These are phyloP conservation scores for Nakazawaea ishiwadae DNA, from an alignment of 805 yeast species.

Conservation along the genomic window DNA sequence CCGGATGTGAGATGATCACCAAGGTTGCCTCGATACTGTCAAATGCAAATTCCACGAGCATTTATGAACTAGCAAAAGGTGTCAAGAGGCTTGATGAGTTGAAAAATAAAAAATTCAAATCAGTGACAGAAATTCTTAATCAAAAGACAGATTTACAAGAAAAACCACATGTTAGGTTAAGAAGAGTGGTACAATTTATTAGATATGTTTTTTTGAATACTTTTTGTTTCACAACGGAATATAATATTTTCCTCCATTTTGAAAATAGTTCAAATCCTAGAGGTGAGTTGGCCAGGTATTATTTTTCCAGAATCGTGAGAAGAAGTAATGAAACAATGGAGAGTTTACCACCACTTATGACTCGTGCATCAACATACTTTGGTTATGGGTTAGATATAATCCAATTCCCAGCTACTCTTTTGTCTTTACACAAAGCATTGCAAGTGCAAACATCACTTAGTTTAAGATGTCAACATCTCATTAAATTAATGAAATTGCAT, in stretches of 20 bases:
- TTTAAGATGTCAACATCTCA: constrained; percentile 10
- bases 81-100: constrained; percentile 3
- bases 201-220: constrained; percentile 8
- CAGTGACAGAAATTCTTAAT: constrained; percentile 2
- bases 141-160: background rate
- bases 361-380: background rate
- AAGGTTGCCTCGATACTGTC: background rate
- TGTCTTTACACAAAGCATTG: constrained; percentile 8
- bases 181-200: constrained; percentile 5
- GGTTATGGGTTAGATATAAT: constrained; percentile 9
- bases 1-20: background rate
- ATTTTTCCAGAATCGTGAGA: constrained; percentile 1
- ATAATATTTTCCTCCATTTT: constrained; percentile 9
- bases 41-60: background rate
- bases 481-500: constrained; percentile 2
- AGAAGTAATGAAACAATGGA: constrained; percentile 8
- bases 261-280: background rate
- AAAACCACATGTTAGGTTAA: constrained; percentile 1
- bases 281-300: constrained; percentile 3
- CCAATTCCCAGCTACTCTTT: constrained; percentile 9
- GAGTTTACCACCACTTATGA: constrained; percentile 6
- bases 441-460: constrained; percentile 10
- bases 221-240: constrained; percentile 10
- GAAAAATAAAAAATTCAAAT: background rate
- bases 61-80: constrained; percentile 1